Base-by-base conservation (phyloP, 257 asterid species). In the Solanum microdontum region DNA sequence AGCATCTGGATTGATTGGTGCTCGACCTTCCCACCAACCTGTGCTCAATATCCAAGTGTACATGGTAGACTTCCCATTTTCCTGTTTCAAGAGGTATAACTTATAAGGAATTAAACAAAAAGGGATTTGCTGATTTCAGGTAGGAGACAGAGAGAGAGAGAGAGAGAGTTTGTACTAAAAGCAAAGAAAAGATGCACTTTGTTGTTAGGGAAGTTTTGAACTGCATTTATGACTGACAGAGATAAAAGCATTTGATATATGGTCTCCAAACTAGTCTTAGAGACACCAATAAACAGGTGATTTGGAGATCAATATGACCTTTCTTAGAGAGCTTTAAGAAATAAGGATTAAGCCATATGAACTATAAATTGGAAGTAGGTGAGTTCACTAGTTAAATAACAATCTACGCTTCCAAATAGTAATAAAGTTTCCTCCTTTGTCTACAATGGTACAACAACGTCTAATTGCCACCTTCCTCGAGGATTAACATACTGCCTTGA, bases 31-130 rank as follows among this genome's bases (percentile, higher is more conserved):
- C 98, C 99, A 96, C 99, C 99, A 96, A 77, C 99, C 99, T 2
- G 98, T 96, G 96, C 98, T 94, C 88, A 96, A 77, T 90, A 96
- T 92, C 99, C 99, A 96, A 19, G 90, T 94, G 87, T 95, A 96
- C 97, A 96, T 93, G 10, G 94, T 66, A 30, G 99, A 95, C 85
- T 94, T 94, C 13, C 99, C 98, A 86, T 96, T 96, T 90, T 96
- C 99, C 99, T 96, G 92, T 88, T 83, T 74, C 55, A 51, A 74
- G 51, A 62, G 66, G 48, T 51, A 88, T 13, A 58, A 58, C 24
- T 58, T 58, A 19, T 21, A 48, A 86, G 40, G 62, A 51, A n/a
- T 12, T 33, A 23, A 48, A 6, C 26, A 86, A n/a, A 37, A 70
- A 51, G 69, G 34, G 26, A 15, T 28, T 15, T 28, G 39, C 85